A percentile compares a stretch with the other conserved stretches of the same genome.
Conservation (phyloP, 257 asterid genomes). For the Plantago elongata region DNA sequence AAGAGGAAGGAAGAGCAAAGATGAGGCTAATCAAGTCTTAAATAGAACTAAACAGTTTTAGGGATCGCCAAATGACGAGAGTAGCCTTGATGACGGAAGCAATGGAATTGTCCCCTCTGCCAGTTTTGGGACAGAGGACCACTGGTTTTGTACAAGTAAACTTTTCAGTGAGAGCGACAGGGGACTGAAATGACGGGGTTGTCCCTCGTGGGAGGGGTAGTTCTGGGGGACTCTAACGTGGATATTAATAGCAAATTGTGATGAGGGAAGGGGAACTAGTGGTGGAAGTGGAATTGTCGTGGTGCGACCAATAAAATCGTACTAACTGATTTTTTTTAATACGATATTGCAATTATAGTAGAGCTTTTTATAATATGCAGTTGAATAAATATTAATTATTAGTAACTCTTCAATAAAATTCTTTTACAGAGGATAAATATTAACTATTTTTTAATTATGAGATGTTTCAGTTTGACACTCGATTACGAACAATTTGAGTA, state of each 20-base stretch:
- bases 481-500: no score
- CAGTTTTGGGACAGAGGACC: conserved; percentile 28
- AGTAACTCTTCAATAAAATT: no score
- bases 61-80: conserved; percentile 17
- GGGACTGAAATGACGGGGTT: conserved; percentile 15
- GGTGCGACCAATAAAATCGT: conserved; percentile 36
- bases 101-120: conserved; percentile 24
- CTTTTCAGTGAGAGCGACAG: conserved; percentile 51
- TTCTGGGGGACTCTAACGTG: neutral
- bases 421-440: no score
- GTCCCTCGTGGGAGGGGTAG: conserved; percentile 25
- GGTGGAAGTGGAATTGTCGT: conserved; percentile 53
- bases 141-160: conserved; percentile 36
- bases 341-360: no score
- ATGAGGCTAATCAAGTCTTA: conserved; percentile 21
- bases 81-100: conserved; percentile 29
- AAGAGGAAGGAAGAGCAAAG: conserved; percentile 19
- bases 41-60: conserved; percentile 21
- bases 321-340: no score
- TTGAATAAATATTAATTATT: no score
- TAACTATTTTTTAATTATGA: no score
- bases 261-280: conserved; percentile 31
- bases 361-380: no score
- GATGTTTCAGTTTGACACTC: no score
- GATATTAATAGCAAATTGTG: neutral